phyloP scores from a whole-genome alignment of 306 rosid species.

The Neltuma alba region DNA sequence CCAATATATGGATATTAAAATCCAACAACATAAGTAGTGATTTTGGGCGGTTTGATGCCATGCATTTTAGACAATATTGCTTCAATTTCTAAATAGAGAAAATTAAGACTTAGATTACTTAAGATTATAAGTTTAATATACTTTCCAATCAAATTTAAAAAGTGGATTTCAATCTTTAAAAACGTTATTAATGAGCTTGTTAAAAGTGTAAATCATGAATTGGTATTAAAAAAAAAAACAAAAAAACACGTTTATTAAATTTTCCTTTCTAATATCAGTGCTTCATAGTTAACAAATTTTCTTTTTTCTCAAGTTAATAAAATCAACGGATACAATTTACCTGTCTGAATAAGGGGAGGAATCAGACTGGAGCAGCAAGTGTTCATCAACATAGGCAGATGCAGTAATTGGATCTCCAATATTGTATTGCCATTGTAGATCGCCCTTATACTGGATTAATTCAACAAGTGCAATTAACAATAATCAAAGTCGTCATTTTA shows the following conservation, averaged over 20 bases:
- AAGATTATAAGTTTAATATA: neutral
- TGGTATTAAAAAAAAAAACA: no score
- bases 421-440: conserved; percentile 68
- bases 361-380: conserved; percentile 50
- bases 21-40: neutral
- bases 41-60: neutral
- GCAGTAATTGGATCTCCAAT: conserved; percentile 83
- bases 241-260: no score
- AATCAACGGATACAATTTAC: conserved; percentile 38
- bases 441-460: conserved; percentile 66
- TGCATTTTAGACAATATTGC: neutral
- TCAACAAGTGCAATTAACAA: conserved; percentile 27
- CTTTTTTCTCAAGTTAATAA: neutral
- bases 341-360: conserved; percentile 57
- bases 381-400: conserved; percentile 84
- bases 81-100: neutral
- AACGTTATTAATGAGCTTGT: neutral
- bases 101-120: neutral
- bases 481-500: conserved; percentile 11
- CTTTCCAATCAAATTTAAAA: neutral
- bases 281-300: neutral
- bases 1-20: neutral
- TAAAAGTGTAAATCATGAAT: neutral
- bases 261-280: neutral
- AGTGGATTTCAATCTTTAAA: neutral